Percentiles rank a stretch among this genome's conserved stretches.
phyloP scores from a whole-genome alignment of 352 stramenopile genomes.

The Aphanomyces euteiches region DNA sequence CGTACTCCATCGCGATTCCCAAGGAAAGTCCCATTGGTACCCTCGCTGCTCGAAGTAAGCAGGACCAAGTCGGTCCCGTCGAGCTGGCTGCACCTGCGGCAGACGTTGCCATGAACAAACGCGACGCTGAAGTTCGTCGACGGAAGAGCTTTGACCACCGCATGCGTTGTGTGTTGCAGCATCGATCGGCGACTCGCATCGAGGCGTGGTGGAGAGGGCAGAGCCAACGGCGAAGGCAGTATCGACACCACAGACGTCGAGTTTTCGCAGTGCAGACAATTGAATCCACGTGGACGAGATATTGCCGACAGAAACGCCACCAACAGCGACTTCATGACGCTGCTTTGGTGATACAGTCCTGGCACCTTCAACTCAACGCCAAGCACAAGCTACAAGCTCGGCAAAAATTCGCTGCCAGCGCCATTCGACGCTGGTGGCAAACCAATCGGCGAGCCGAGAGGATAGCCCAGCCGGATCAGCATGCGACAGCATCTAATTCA shows the following conservation, averaged over 20 bases:
- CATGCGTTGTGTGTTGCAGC: constrained; percentile 8
- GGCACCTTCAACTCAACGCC: too few species aligned
- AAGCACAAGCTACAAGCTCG: background rate
- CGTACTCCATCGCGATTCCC: too few species aligned
- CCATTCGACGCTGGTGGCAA: background rate
- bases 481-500: too few species aligned
- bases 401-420: background rate
- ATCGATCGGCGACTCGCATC: background rate
- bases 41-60: too few species aligned
- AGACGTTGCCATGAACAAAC: background rate
- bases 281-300: background rate
- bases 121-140: background rate
- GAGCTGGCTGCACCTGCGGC: background rate
- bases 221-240: background rate
- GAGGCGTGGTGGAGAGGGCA: constrained; percentile 3
- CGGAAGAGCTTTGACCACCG: constrained; percentile 6
- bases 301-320: background rate
- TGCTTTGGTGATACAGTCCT: too few species aligned
- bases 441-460: background rate
- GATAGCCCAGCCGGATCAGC: background rate
- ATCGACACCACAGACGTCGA: background rate
- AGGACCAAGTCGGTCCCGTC: too few species aligned
- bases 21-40: too few species aligned
- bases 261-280: constrained; percentile 8
- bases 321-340: too few species aligned